phyloP scores from a whole-genome alignment of 108 stramenopile species.

The Cyclotella cryptica region DNA sequence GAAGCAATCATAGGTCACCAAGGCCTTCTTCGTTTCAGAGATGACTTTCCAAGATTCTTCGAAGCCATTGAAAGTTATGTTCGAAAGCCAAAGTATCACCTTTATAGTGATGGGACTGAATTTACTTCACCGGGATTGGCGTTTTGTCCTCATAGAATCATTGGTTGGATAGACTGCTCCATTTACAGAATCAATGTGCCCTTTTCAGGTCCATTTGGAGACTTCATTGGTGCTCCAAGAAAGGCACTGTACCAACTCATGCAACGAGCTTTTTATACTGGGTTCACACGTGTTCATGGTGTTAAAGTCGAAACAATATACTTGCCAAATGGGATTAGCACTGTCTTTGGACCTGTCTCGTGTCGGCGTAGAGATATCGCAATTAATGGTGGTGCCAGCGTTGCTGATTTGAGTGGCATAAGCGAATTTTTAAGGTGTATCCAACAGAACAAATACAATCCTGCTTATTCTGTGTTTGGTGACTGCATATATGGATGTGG shows the following conservation, averaged over 20 bases:
- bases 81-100: constrained; percentile 7
- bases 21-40: constrained; percentile 1
- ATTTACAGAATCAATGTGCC: constrained; percentile 1
- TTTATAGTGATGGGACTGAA: not conserved
- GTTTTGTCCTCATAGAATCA: not conserved
- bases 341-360: not conserved
- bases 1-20: constrained; percentile 1
- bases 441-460: constrained; percentile 7
- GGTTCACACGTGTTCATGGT: not conserved
- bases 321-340: constrained; percentile 5
- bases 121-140: not conserved
- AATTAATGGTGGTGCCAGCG: not conserved
- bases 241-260: constrained; percentile 7
- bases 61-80: constrained; percentile 3
- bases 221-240: no score
- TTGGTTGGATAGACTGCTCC: constrained; percentile 7
- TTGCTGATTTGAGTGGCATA: constrained; percentile 4
- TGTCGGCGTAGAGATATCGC: constrained; percentile 3
- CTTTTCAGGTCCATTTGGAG: no score
- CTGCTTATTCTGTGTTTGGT: not conserved
- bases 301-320: not conserved
- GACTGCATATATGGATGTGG: constrained; percentile 8
- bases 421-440: not conserved
- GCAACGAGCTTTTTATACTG: constrained; percentile 4
- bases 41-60: constrained; percentile 9